phyloP scores from a whole-genome alignment of 2,329 filamentous ascomycete species.

The Ophiostoma angusticollis region DNA sequence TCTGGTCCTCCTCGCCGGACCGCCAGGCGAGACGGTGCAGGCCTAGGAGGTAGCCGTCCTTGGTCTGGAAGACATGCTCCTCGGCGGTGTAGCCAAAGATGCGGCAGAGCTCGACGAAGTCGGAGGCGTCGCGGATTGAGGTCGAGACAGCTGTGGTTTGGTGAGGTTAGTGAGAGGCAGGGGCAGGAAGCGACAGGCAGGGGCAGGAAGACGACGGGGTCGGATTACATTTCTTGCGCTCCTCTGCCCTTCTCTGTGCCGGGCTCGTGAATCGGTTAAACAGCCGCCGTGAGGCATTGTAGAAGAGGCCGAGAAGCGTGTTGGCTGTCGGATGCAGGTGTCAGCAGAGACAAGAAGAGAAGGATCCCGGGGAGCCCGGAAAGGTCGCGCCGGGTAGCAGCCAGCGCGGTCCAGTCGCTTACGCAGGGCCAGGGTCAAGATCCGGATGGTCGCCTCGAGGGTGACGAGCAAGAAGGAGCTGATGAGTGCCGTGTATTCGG shows the following conservation, averaged over 20 bases:
- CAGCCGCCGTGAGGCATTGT: conserved; percentile 64
- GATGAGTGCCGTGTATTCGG: conserved; percentile 78
- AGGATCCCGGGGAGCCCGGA: no score
- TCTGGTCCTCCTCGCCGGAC: conserved; percentile 65
- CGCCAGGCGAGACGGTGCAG: conserved; percentile 77
- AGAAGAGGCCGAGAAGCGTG: conserved; percentile 70
- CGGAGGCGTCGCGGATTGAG: conserved; percentile 73
- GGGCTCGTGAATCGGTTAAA: conserved; percentile 70
- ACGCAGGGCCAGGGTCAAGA: conserved; percentile 83
- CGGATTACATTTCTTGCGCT: conserved; percentile 49
- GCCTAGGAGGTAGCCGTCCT: conserved; percentile 84
- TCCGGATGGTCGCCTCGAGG: conserved; percentile 69
- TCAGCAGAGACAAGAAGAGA: neutral
- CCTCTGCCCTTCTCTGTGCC: conserved; percentile 53
- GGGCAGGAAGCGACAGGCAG: conserved; percentile 23
- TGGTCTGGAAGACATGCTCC: conserved; percentile 90
- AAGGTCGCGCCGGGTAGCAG: no score
- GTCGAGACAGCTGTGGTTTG: conserved; percentile 45
- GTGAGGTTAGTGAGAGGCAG: conserved; percentile 31
- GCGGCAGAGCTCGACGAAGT: conserved; percentile 89
- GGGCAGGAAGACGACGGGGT: conserved; percentile 33
- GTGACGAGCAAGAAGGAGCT: conserved; percentile 72
- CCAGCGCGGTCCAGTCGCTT: conserved; percentile 31
- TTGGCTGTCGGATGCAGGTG: conserved; percentile 42
- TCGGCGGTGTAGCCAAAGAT: conserved; percentile 87